Percentiles rank a stretch among this genome's conserved stretches.
phyloP scores from a whole-genome alignment of 805 yeast species.

The Wickerhamiella lipophila region DNA sequence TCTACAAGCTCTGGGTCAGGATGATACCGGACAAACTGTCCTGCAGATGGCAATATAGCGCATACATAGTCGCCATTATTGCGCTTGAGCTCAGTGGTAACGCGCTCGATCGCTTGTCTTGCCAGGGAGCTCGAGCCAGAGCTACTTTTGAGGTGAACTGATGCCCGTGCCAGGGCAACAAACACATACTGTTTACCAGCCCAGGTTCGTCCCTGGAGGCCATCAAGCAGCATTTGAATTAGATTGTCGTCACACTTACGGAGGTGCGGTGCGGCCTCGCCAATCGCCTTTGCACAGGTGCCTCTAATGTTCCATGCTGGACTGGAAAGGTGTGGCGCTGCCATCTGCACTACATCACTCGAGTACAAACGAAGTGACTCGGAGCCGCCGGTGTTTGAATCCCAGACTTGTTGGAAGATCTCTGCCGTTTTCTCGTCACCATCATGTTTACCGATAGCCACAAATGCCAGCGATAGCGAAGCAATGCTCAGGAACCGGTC shows the following conservation, averaged over 20 bases:
- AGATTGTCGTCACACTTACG: conserved; percentile 30
- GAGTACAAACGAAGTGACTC: conserved; percentile 59
- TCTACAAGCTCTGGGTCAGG: conserved; percentile 26
- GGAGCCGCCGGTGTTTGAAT: conserved; percentile 61
- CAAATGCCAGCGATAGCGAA: conserved; percentile 57
- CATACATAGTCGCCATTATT: conserved; percentile 52
- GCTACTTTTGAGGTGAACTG: conserved; percentile 26
- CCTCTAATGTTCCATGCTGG: conserved; percentile 52
- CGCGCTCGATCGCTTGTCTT: conserved; percentile 32
- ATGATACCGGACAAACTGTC: conserved; percentile 36
- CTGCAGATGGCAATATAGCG: conserved; percentile 41
- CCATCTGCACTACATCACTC: conserved; percentile 48
- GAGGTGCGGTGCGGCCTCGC: conserved; percentile 19
- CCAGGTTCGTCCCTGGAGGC: conserved; percentile 74
- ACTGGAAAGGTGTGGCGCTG: conserved; percentile 40
- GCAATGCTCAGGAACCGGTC: conserved; percentile 53
- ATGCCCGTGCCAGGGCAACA: conserved; percentile 51
- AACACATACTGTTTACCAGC: conserved; percentile 70
- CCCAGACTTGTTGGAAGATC: conserved; percentile 57
- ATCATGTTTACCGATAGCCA: conserved; percentile 69
- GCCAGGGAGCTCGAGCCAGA: conserved; percentile 30
- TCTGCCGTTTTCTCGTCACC: conserved; percentile 34
- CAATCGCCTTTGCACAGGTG: conserved; percentile 55
- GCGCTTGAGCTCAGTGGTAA: conserved; percentile 50
- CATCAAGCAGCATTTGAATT: conserved; percentile 42